Evolutionary conservation across 208 protist species (phyloP).

Genomic region (Acanthamoeba culbertsoni): DNA sequence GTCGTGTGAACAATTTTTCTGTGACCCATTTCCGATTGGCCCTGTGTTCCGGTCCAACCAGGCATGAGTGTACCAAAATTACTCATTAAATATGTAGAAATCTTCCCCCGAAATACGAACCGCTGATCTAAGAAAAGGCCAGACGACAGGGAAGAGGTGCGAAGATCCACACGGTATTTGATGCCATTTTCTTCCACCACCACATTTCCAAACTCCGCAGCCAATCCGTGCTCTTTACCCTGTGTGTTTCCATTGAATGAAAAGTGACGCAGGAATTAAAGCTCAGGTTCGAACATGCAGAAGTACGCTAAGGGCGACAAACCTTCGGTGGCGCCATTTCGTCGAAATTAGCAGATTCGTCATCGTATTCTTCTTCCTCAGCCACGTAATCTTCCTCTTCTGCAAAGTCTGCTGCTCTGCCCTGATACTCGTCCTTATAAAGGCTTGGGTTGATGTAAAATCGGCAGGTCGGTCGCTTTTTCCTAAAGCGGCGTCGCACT

Average conservation of each 20-base stretch:
- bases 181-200: neutral
- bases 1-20: neutral
- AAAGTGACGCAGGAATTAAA: neutral
- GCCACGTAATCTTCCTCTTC: neutral
- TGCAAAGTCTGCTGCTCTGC: too few species aligned
- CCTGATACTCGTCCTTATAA: neutral
- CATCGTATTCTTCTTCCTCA: too few species aligned
- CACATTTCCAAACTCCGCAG: neutral
- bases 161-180: neutral
- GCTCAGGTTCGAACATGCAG: too few species aligned
- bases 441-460: neutral
- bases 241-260: neutral
- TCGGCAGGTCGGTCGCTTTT: neutral
- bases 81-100: neutral
- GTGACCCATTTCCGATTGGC: neutral
- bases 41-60: neutral
- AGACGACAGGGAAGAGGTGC: neutral
- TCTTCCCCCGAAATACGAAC: too few species aligned
- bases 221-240: neutral
- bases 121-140: slow-evolving; percentile 11
- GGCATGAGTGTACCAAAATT: neutral
- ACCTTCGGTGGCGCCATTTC: too few species aligned
- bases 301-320: too few species aligned
- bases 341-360: too few species aligned
- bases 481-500: neutral